Evolutionary conservation across 73 alveolate species (phyloP).

Genomic region (Stentor coeruleus): DNA sequence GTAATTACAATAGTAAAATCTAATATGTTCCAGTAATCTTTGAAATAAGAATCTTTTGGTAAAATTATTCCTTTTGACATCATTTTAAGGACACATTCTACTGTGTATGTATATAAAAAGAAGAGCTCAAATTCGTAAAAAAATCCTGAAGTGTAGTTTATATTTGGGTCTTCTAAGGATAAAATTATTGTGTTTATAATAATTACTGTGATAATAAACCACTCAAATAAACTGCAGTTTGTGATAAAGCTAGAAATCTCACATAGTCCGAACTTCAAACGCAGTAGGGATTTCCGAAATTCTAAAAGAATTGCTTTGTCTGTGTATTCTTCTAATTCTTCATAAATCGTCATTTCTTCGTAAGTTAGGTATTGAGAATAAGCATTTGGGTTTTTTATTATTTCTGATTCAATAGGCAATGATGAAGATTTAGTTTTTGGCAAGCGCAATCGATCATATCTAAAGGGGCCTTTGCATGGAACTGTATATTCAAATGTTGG

Average conservation of each 20-base stretch:
- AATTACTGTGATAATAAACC: neutral
- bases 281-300: neutral
- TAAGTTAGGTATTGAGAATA: no score
- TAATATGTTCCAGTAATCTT: constrained; percentile 71
- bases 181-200: neutral
- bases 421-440: no score
- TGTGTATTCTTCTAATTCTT: no score
- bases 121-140: neutral
- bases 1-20: constrained; percentile 64
- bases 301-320: no score
- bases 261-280: neutral
- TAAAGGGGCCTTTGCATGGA: no score
- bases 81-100: constrained; percentile 33
- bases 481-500: no score
- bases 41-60: constrained; percentile 58
- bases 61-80: constrained; percentile 65
- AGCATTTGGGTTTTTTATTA: no score
- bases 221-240: neutral
- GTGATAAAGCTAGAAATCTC: neutral
- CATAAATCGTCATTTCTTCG: no score
- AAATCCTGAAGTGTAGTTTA: neutral
- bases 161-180: neutral
- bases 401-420: no score
- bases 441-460: no score
- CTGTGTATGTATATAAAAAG: constrained; percentile 25